Base-by-base conservation (phyloP, 2,329 filamentous ascomycete species). In the Plenodomus lindquistii region DNA sequence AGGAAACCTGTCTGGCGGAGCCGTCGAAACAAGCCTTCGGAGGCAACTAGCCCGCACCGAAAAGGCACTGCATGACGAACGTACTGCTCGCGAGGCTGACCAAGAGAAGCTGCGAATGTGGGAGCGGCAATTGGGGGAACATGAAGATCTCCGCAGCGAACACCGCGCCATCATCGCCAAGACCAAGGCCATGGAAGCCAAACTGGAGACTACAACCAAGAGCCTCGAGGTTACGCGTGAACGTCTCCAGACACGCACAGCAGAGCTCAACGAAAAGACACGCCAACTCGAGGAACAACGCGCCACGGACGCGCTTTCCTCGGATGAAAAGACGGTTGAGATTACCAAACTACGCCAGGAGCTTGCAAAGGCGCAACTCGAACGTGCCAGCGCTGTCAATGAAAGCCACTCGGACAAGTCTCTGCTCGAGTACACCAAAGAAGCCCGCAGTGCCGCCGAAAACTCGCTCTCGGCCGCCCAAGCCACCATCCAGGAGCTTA, bases 391-490 rank as follows among this genome's bases (percentile, higher is more conserved):
- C n/a, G 66, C 65, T 2, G 57, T 73, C 6, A 71, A 70, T 35
- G 64, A 62, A 4, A 65, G 60, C 5, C 55, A 66, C 9, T 62
- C 62, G 31, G 57, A 65, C 7, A 65, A 74, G 11, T 52, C 65
- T 13, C 81, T 85, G 3, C 72, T 79, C 20, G 81, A 84, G 1
- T 89, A 85, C 59, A 73, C 78, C 11, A 79, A 82, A 43, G 75
- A 76, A 3, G 73, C 79, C 9, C 89, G 88, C 59, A 85, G 57
- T 22, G 42, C 42, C 6, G 59, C 59, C 6, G 48, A 57, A 29
- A 52, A 56, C 2, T 27, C 43, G 0, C 63, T 60, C 11, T 36
- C 47, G 0, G 42, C 56, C 11, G 37, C 55, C 2, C 41, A 44
- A 21, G 21, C 52, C 13, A 48, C 46, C 9, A 46, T 59, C 31